Evolutionary conservation across 129 eudicot species (phyloP), one percentile per base, ranked within the genome.

Genomic region (Tagetes patula): DNA sequence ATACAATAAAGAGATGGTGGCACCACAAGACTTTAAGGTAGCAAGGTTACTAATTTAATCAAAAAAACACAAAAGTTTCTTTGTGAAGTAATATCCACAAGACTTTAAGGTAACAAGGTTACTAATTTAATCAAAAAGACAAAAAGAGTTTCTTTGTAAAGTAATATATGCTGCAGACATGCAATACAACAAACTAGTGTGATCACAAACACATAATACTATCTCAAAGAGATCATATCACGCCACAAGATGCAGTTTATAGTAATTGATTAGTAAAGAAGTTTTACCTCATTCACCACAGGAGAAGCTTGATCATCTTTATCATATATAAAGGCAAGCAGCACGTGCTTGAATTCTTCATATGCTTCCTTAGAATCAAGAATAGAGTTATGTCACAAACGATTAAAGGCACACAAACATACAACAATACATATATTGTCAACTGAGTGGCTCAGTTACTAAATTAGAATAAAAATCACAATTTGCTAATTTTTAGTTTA

Each of bases 261-360:
- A 13, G 54, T 14, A 46, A 59, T 5, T 37, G 36, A 52, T 12
- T 4, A 30, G 34, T 43, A 64, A 34, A 54, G 36, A 72, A 36
- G 42, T n/a, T 83, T 43, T 83, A 90, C 99, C 97, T 95, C 99
- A 76, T 78, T 82, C 64, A 82, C 99, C 71, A 95, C 99, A 39
- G 99, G 99, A 71, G 99, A 95, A 12, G 75, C 82, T 85, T 82
- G 83, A 79, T 95, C 99, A 78, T 95, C 85, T 79, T 95, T 80
- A 75, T 90, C 92, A 77, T 84, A 95, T 55, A 95, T 87, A 64
- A 95, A 76, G 53, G 97, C 97, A 39, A 95, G 91, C 71, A 95
- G 83, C 56, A 88, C 84, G 77, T 95, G 99, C 91, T 95, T 95
- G 81, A 95, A 95, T 83, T 95, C 99, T 87, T 91, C 99, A 77